phyloP scores from a whole-genome alignment of 2,329 filamentous ascomycete species.

The Ophiocordyceps robertsii region DNA sequence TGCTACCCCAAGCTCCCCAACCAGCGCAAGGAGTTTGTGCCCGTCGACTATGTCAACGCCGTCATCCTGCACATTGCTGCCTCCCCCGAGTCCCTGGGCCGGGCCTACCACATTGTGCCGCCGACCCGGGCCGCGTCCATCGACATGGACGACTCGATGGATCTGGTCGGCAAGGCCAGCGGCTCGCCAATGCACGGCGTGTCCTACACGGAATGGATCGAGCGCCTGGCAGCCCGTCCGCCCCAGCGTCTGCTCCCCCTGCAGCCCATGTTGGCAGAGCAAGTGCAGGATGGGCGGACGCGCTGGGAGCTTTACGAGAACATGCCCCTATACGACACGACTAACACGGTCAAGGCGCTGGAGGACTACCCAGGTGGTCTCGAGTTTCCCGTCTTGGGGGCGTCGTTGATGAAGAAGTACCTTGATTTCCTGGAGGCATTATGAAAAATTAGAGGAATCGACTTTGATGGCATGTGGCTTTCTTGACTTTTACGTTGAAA shows the following conservation, averaged over 20 bases:
- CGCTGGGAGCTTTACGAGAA: background rate
- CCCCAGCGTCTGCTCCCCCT: background rate
- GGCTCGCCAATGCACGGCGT: background rate
- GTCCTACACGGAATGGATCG: background rate
- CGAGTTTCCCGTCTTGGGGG: background rate
- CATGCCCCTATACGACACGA: background rate
- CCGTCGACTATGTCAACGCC: background rate
- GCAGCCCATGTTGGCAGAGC: background rate
- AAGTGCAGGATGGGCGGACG: background rate
- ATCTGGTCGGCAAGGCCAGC: background rate
- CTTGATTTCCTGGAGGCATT: background rate
- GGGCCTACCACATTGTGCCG: background rate
- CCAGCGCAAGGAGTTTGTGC: constrained; percentile 1
- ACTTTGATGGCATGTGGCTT: too few relatives aligned
- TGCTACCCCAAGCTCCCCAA: background rate
- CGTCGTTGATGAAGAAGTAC: background rate
- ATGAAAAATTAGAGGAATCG: too few relatives aligned
- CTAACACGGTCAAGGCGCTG: background rate
- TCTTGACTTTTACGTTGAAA: too few relatives aligned
- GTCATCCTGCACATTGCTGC: background rate
- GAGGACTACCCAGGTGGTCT: background rate
- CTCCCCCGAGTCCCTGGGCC: background rate
- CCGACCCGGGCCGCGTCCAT: background rate
- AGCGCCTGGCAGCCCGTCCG: background rate
- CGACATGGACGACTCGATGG: background rate